Evolutionary conservation across 1,284 basidiomycete genomes (phyloP).

Genomic region (Schizopora paradoxa): DNA sequence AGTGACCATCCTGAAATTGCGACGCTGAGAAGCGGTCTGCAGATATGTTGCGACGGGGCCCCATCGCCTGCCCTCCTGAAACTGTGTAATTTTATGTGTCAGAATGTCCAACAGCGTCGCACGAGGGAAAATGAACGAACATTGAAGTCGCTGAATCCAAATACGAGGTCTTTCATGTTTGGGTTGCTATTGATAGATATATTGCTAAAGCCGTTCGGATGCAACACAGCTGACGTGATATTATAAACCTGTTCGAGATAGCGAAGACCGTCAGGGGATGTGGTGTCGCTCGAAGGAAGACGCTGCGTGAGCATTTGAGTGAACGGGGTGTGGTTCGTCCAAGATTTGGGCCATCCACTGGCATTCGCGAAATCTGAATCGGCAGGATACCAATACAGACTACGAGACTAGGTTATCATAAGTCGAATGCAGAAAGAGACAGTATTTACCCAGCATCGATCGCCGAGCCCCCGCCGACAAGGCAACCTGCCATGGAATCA

Average conservation of each 20-base stretch:
- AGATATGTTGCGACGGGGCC: constrained; percentile 59
- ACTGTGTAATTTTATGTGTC: too few relatives aligned
- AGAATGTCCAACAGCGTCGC: background rate
- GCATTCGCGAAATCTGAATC: too few relatives aligned
- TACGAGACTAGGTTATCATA: too few relatives aligned
- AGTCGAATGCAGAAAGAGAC: constrained; percentile 1
- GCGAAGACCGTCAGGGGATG: too few relatives aligned
- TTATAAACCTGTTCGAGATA: too few relatives aligned
- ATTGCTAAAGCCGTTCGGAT: too few relatives aligned
- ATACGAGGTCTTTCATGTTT: constrained; percentile 51
- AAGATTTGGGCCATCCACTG: too few relatives aligned
- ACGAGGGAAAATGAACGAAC: constrained; percentile 29
- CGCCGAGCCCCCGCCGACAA: constrained; percentile 55
- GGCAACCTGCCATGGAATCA: constrained; percentile 56
- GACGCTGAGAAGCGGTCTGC: constrained; percentile 46
- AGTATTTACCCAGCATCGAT: constrained; percentile 54
- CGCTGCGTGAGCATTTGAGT: too few relatives aligned
- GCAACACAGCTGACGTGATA: too few relatives aligned
- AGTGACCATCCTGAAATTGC: constrained; percentile 47
- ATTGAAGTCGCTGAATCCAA: constrained; percentile 48
- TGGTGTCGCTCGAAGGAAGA: too few relatives aligned
- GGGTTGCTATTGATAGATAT: constrained; percentile 51
- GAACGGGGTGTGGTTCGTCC: too few relatives aligned
- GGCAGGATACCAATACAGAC: too few relatives aligned
- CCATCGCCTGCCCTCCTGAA: constrained; percentile 51